Evolutionary conservation across 331 rosid genomes (phyloP).

Genomic region (Telfairia occidentalis): DNA sequence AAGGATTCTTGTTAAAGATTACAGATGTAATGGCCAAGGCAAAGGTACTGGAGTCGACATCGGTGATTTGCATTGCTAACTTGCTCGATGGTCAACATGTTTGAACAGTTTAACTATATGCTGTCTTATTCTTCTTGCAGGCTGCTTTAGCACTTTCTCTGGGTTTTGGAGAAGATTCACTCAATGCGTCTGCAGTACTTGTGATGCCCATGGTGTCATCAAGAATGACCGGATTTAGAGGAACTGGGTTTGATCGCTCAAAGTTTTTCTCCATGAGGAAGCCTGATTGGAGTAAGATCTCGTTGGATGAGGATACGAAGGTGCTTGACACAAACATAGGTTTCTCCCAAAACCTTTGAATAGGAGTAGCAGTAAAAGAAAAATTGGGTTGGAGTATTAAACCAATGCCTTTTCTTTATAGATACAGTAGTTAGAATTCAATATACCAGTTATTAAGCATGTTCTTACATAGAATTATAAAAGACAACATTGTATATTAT

Average conservation of each 20-base stretch:
- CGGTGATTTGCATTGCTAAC: not conserved
- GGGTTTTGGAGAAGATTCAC: slow-evolving; percentile 88
- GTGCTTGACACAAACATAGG: slow-evolving; percentile 23
- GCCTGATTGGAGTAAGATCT: slow-evolving; percentile 51
- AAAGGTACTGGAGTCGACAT: slow-evolving; percentile 36
- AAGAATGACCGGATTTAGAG: slow-evolving; percentile 86
- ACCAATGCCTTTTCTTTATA: not conserved
- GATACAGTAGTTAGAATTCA: slow-evolving; percentile 7
- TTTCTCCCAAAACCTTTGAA: slow-evolving; percentile 30
- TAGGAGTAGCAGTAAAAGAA: slow-evolving; percentile 18
- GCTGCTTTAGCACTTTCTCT: slow-evolving; percentile 56
- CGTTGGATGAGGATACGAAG: slow-evolving; percentile 31
- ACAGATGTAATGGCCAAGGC: slow-evolving; percentile 53
- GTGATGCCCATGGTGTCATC: slow-evolving; percentile 99
- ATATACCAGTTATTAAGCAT: slow-evolving; percentile 2
- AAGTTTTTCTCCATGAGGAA: slow-evolving; percentile 39
- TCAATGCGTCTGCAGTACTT: slow-evolving; percentile 71
- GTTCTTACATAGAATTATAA: not conserved
- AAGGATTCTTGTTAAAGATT: slow-evolving; percentile 44
- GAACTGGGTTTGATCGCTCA: slow-evolving; percentile 49
- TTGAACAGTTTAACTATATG: not conserved
- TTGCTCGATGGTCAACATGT: not conserved
- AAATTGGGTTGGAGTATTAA: not conserved
- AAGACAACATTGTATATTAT: slow-evolving; percentile 9
- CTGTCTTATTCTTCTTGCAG: slow-evolving; percentile 31